These are phyloP conservation scores for Schizosaccharomyces japonicus DNA, from an alignment of 805 yeast genomes.

Conservation along the genomic window DNA sequence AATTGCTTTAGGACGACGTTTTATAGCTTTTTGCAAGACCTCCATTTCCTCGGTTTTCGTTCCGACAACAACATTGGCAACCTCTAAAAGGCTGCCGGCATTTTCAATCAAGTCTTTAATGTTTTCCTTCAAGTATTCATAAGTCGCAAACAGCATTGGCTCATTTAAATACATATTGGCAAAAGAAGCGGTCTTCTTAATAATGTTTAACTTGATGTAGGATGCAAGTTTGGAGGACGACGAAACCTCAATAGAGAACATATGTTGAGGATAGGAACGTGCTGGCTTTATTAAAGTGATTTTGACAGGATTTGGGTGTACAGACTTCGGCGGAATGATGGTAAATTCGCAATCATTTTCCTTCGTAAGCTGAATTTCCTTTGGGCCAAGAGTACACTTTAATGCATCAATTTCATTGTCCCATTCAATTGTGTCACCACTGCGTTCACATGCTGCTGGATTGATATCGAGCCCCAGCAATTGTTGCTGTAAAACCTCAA, in stretches of 20 bases:
- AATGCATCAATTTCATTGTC: background rate
- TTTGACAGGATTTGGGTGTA: too few relatives aligned
- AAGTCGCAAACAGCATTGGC: slow-evolving; percentile 39
- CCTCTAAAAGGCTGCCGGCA: slow-evolving; percentile 46
- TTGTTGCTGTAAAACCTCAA: background rate
- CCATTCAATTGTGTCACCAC: background rate
- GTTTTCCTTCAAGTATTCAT: slow-evolving; percentile 57
- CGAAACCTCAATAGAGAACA: slow-evolving; percentile 8
- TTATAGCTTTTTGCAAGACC: too few relatives aligned
- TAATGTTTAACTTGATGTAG: slow-evolving; percentile 17
- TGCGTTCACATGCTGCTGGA: too few relatives aligned
- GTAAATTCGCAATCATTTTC: background rate
- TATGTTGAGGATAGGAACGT: background rate
- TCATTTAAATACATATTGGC: slow-evolving; percentile 33
- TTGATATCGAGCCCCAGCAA: too few relatives aligned
- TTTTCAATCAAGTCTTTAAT: slow-evolving; percentile 32
- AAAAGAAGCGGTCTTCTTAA: slow-evolving; percentile 14
- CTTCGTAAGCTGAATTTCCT: too few relatives aligned
- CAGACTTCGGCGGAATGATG: background rate
- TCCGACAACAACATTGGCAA: slow-evolving; percentile 12
- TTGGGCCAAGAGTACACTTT: background rate
- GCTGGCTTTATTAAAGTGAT: background rate
- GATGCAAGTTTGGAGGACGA: slow-evolving; percentile 26
- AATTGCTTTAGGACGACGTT: too few relatives aligned
- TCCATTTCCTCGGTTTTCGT: too few relatives aligned